Evolutionary conservation across 2,329 filamentous ascomycete species (phyloP).

Genomic region (Penicillium sclerotigenum): DNA sequence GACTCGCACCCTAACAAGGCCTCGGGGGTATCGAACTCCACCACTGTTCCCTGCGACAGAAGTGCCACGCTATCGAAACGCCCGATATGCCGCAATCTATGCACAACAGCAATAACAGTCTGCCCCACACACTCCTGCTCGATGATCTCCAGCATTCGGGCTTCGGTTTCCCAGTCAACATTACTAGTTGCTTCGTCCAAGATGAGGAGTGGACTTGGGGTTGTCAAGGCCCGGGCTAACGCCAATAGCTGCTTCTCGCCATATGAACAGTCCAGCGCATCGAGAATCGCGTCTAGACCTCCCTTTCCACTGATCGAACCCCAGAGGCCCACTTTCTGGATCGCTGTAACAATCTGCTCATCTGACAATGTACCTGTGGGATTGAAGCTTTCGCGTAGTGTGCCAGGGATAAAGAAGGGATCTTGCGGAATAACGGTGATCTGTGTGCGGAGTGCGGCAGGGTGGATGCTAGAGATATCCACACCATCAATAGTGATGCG

Average conservation of each 20-base stretch:
- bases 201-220: constrained; percentile 26
- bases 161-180: constrained; percentile 30
- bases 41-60: constrained; percentile 7
- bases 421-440: constrained; percentile 28
- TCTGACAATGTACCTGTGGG: constrained; percentile 30
- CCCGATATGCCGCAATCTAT: constrained; percentile 8
- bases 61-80: constrained; percentile 14
- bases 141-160: background rate
- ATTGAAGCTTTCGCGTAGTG: constrained; percentile 47
- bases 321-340: constrained; percentile 50
- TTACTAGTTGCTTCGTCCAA: constrained; percentile 31
- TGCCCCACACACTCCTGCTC: background rate
- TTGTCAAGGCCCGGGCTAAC: constrained; percentile 47
- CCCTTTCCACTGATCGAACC: constrained; percentile 37
- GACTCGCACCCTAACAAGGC: constrained; percentile 7
- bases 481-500: constrained; percentile 21
- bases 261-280: constrained; percentile 39
- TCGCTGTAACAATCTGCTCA: constrained; percentile 40
- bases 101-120: background rate
- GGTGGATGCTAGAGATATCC: constrained; percentile 15
- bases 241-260: constrained; percentile 53
- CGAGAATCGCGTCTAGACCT: constrained; percentile 39
- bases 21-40: constrained; percentile 21
- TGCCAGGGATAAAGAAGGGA: constrained; percentile 19
- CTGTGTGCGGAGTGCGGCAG: constrained; percentile 11